Base-by-base conservation (phyloP, 2,329 filamentous ascomycete genomes). In the Corynespora cassiicola region DNA sequence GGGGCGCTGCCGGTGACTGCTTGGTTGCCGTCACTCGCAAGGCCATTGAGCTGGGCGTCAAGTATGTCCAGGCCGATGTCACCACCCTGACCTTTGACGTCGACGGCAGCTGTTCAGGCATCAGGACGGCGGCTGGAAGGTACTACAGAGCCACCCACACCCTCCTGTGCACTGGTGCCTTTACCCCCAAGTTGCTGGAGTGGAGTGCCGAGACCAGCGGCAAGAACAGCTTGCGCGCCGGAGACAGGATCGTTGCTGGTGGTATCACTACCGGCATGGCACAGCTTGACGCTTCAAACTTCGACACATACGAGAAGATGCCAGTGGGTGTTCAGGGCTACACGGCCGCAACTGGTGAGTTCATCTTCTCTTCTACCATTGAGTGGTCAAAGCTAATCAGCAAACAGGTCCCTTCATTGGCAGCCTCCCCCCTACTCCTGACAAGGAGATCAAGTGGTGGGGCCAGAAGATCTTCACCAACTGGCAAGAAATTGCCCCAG, bases 1-100 rank as follows among this genome's bases (percentile, higher is more conserved):
- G 81, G 80, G 81, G 75, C 6, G 80, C 79, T n/a, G 82, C 83
- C 2, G 79, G 78, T 3, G 79, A 84, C 48, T 74, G 75, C 19
- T 58, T 86, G 42, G 62, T 71, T 33, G 78, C 76, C 2, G 72
- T 84, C 7, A 84, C 80, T 1, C 72, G 75, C 21, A 70, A 70
- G 39, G 72, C 72, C 11, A 51, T 85, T 5, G 70, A 75, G 30
- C 59, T 80, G 6, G 82, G 83, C 1, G 82, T 85, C 45, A 75
- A 76, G 56, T 86, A 85, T 39, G 71, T 81, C 7, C 71, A 70
- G 1, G 78, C 75, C 11, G 77, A 83, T 37, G 74, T 80, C 2
- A 59, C 68, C 1, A 66, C 67, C 30, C 58, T 84, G 31, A 56
- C 65, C 7, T 75, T 85, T 42, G 71, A 77, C 47, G 57, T 68